Base-by-base conservation (phyloP, 2,329 filamentous ascomycete genomes). In the Didymella glomerata region DNA sequence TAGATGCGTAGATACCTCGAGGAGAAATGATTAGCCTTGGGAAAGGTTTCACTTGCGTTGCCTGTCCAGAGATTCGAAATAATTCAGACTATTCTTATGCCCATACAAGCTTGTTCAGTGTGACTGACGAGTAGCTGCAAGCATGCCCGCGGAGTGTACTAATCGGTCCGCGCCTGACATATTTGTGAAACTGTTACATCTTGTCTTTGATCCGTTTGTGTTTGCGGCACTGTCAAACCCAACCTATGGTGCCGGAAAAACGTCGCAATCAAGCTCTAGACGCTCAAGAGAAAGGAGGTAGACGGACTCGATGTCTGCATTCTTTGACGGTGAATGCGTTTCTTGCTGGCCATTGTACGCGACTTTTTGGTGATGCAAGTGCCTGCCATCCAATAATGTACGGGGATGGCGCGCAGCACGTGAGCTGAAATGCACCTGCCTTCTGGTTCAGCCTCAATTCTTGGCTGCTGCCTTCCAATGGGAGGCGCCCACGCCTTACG, bases 391-490 rank as follows among this genome's bases (percentile, higher is more conserved):
- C 46, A 54, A 59, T 54, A 28, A 47, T 28, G 18, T 11, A 14
- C n/a, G 30, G 6, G 8, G 13, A 28, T 11, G 8, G n/a, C 6
- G 44, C 22, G 16, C 22, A 16, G 13, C 48, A 53, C 53, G 48
- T 53, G 48, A 57, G 47, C 16, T 38, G 30, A n/a, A 40, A 48
- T 50, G 46, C 50, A 54, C 40, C 32, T 59, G 41, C 46, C 41
- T 30, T 45, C 16, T 38, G 42, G 38, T 57, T 49, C 30, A 57
- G 45, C 49, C 45, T 49, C 49, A 48, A 20, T 25, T 14, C 44
- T 49, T 46, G 46, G 46, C 51, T 41, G 56, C 18, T 58, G 46
- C 56, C 56, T 47, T 50, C 56, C 32, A 52, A 48, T 52, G 9
- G 18, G 48, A 44, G 14, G 18, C 25, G 20, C 41, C 32, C 30